Evolutionary conservation across 805 yeast genomes (phyloP).

Genomic region (Candida sakaeoensis): DNA sequence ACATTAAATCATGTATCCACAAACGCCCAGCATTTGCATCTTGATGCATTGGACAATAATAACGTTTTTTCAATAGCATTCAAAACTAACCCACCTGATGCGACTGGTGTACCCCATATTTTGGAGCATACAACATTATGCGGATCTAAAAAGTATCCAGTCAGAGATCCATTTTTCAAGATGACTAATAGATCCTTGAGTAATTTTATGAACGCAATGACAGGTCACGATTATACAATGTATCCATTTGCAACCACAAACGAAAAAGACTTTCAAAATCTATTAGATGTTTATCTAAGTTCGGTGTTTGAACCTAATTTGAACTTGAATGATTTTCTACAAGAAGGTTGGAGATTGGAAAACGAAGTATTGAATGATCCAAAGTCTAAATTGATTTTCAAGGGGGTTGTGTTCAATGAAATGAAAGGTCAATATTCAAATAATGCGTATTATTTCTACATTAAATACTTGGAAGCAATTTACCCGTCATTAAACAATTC

Average conservation of each 20-base stretch:
- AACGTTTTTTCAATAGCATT: conserved; percentile 87
- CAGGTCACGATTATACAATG: conserved; percentile 93
- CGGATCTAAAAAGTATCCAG: conserved; percentile 89
- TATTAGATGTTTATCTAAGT: conserved; percentile 84
- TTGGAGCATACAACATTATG: conserved; percentile 94
- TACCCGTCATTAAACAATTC: conserved; percentile 85
- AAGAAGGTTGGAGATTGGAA: conserved; percentile 98
- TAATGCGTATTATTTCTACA: conserved; percentile 81
- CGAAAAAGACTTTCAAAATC: conserved; percentile 69
- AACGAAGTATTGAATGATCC: conserved; percentile 57
- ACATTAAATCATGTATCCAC: conserved; percentile 63
- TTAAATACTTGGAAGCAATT: conserved; percentile 74
- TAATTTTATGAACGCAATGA: conserved; percentile 98
- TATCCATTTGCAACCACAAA: conserved; percentile 97
- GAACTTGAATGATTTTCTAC: conserved; percentile 76
- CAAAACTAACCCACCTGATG: conserved; percentile 91
- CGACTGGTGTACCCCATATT: conserved; percentile 95
- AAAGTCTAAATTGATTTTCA: conserved; percentile 62
- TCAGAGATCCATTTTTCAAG: conserved; percentile 95
- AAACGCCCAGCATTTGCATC: conserved; percentile 79
- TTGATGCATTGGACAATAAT: conserved; percentile 69
- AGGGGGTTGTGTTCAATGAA: conserved; percentile 96
- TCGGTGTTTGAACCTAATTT: conserved; percentile 81
- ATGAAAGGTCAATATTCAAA: conserved; percentile 97
- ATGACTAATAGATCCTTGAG: conserved; percentile 94